Evolutionary conservation across 2,329 filamentous ascomycete species (phyloP).

Genomic region (Moelleriella libera): DNA sequence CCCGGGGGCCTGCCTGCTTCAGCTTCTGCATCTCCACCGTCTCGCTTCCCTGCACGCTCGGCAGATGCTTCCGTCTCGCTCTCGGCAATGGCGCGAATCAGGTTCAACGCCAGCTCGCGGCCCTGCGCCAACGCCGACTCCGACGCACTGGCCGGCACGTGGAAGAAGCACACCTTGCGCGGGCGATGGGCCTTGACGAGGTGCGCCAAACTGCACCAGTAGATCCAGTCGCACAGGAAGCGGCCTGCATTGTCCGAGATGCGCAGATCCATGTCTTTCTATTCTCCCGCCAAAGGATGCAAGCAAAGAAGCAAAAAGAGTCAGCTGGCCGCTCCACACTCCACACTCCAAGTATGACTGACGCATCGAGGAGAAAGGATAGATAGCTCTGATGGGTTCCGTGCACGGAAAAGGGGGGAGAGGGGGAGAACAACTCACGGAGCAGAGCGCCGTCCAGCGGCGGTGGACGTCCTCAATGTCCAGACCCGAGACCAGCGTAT

Average conservation of each 20-base stretch:
- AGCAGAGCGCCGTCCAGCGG: slow-evolving; percentile 37
- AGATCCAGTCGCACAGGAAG: slow-evolving; percentile 69
- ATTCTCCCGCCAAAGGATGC: not conserved
- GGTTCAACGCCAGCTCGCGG: slow-evolving; percentile 34
- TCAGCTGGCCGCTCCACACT: too few species aligned
- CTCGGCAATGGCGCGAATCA: slow-evolving; percentile 44
- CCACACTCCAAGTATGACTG: too few species aligned
- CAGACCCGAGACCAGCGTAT: slow-evolving; percentile 42
- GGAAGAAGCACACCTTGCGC: slow-evolving; percentile 51
- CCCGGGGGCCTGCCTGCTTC: too few species aligned
- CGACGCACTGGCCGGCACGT: slow-evolving; percentile 50
- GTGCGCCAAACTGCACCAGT: slow-evolving; percentile 52
- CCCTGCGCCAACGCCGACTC: slow-evolving; percentile 32
- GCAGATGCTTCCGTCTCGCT: slow-evolving; percentile 19
- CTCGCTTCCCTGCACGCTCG: not conserved
- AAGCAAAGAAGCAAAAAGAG: slow-evolving; percentile 4
- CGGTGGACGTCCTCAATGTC: slow-evolving; percentile 40
- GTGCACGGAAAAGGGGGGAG: not conserved
- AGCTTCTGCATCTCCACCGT: not conserved
- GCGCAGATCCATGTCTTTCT: slow-evolving; percentile 28
- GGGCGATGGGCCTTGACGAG: slow-evolving; percentile 31
- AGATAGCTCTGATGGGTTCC: too few species aligned
- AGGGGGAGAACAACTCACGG: slow-evolving; percentile 22
- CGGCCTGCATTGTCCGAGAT: slow-evolving; percentile 57
- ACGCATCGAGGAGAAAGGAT: too few species aligned